These are phyloP conservation scores for Arachnopeziza araneosa DNA, from an alignment of 2,329 filamentous ascomycete species.

Conservation along the genomic window DNA sequence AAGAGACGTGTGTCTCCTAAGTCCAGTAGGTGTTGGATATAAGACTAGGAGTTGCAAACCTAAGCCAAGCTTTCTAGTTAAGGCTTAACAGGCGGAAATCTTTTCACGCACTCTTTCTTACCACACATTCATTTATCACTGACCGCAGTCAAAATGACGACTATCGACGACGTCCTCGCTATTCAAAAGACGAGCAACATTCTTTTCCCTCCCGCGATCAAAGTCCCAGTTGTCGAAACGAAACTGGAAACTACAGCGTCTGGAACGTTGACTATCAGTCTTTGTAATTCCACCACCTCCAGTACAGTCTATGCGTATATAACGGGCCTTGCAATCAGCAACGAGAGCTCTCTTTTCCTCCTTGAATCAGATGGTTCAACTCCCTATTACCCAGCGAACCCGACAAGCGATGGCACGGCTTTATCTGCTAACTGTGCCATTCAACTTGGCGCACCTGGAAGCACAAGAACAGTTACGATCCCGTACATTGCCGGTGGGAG, in stretches of 20 bases:
- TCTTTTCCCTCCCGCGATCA: constrained; percentile 10
- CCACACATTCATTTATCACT: constrained; percentile 5
- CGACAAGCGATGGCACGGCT: constrained; percentile 42
- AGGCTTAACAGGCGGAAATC: not conserved
- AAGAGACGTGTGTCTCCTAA: not conserved
- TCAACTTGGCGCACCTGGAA: constrained; percentile 56
- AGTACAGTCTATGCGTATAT: constrained; percentile 62
- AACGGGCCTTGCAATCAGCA: constrained; percentile 58
- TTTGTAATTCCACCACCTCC: constrained; percentile 63
- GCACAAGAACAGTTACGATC: constrained; percentile 55
- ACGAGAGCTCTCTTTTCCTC: constrained; percentile 54
- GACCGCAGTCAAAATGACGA: constrained; percentile 12
- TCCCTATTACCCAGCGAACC: constrained; percentile 58
- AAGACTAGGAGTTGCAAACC: not conserved
- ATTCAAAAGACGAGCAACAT: constrained; percentile 11
- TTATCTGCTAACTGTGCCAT: constrained; percentile 58
- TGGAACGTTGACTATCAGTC: constrained; percentile 48
- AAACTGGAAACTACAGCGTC: not conserved
- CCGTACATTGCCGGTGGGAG: constrained; percentile 66
- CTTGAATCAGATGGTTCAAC: constrained; percentile 62
- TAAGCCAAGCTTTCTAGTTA: not conserved
- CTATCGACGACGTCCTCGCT: constrained; percentile 14
- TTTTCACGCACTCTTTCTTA: not conserved
- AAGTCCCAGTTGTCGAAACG: not conserved
- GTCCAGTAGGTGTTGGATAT: not conserved